Conservation (phyloP, 306 rosid species). For the Cicer arietinum region DNA sequence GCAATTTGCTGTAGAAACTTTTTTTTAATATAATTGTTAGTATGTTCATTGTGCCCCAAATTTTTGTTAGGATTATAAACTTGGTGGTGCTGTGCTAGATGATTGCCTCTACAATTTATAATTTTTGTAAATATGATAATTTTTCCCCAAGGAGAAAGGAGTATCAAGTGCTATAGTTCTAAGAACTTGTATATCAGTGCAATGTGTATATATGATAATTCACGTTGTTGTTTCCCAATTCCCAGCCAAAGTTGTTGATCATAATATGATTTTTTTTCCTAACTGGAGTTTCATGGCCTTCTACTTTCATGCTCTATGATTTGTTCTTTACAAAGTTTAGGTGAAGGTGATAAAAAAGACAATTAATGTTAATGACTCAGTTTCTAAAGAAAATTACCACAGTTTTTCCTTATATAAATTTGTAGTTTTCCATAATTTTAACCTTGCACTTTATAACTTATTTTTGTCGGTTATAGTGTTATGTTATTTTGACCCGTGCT, state of each 20-base stretch:
- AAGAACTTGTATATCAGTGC: constrained; percentile 5
- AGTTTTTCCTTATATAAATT: constrained; percentile 1
- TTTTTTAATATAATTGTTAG: neutral
- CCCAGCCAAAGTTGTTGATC: constrained; percentile 19
- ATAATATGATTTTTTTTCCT: neutral
- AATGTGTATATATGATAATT: neutral
- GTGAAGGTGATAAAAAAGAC: constrained; percentile 24
- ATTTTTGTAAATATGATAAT: constrained; percentile 1
- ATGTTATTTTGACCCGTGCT: constrained; percentile 8
- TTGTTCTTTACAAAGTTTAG: constrained; percentile 30
- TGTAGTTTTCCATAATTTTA: neutral
- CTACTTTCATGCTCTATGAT: neutral
- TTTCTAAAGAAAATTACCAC: neutral
- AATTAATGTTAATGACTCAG: neutral
- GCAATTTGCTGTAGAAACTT: neutral
- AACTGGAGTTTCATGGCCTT: neutral
- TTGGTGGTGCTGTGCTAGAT: constrained; percentile 30
- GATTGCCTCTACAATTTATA: neutral
- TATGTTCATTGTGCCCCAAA: constrained; percentile 10
- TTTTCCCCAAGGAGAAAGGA: neutral
- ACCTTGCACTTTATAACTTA: neutral
- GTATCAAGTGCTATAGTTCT: constrained; percentile 12
- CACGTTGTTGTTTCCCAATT: constrained; percentile 7
- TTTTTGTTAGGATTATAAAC: constrained; percentile 15
- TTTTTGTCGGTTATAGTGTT: constrained; percentile 20